These are phyloP conservation scores for Lactarius hatsudake DNA, from an alignment of 768 basidiomycete species.

Conservation along the genomic window DNA sequence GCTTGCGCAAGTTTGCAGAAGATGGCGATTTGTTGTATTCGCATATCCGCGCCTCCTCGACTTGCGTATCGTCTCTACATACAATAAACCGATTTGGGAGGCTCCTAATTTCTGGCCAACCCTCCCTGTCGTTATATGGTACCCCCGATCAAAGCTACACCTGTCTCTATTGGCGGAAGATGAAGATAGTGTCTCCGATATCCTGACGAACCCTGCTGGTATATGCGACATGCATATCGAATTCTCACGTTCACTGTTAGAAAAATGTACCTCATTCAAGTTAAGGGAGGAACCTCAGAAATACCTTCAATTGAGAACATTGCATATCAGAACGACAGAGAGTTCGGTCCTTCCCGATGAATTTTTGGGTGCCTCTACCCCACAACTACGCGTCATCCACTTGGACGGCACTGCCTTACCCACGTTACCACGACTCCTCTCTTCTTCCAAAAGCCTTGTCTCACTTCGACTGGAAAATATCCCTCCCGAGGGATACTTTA, in stretches of 20 bases:
- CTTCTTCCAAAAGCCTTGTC: background rate
- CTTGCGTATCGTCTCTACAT: background rate
- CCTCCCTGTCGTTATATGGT: constrained; percentile 15
- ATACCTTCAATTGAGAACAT: background rate
- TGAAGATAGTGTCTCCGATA: background rate
- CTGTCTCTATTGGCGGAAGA: background rate
- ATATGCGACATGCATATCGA: constrained; percentile 3
- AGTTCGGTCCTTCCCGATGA: background rate
- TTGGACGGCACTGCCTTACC: background rate
- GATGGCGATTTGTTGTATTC: background rate
- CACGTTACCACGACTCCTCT: constrained; percentile 3
- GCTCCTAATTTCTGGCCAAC: background rate
- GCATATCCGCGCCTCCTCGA: background rate
- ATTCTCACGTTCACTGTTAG: background rate
- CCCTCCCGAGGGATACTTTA: background rate
- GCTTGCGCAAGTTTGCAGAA: constrained; percentile 5
- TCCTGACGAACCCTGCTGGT: background rate
- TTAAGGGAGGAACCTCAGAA: background rate
- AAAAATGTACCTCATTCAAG: background rate
- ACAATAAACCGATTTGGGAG: background rate
- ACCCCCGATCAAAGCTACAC: background rate
- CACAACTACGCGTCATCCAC: constrained; percentile 8
- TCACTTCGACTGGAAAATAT: constrained; percentile 6
- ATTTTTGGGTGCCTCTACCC: background rate
- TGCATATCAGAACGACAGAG: background rate